These are phyloP conservation scores for Yarrowia porcina DNA, from an alignment of 805 yeast genomes.

Conservation along the genomic window DNA sequence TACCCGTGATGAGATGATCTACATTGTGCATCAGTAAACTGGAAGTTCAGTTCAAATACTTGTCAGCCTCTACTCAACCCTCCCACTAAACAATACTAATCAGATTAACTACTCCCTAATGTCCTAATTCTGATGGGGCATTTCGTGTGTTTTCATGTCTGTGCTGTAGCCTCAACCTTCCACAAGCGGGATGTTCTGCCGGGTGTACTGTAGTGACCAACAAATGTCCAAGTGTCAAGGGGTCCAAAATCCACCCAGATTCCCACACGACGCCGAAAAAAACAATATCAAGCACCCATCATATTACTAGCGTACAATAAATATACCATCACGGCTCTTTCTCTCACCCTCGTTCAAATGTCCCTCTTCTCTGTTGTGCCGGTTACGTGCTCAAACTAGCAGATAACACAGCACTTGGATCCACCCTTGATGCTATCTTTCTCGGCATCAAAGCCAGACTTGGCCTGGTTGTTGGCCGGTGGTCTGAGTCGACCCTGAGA, in stretches of 20 bases:
- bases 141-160: background rate
- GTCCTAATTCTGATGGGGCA: too few relatives aligned
- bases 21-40: too few relatives aligned
- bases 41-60: too few relatives aligned
- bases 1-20: too few relatives aligned
- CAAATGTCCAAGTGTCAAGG: background rate
- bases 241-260: background rate
- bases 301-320: slow-evolving; percentile 23
- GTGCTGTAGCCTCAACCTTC: background rate
- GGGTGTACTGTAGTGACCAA: background rate
- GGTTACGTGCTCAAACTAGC: background rate
- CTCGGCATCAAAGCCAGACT: slow-evolving; percentile 15
- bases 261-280: background rate
- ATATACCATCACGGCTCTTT: slow-evolving; percentile 14
- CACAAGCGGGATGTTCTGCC: background rate
- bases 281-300: slow-evolving; percentile 7
- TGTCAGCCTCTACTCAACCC: too few relatives aligned
- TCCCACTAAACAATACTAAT: background rate
- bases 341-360: slow-evolving; percentile 7
- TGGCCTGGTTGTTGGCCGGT: background rate
- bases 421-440: slow-evolving; percentile 24
- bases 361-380: background rate
- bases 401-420: slow-evolving; percentile 21
- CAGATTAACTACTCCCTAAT: background rate
- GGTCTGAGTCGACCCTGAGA: slow-evolving; percentile 19